Evolutionary conservation across 225 moss, liverwort and hornwort genomes (phyloP).

Genomic region (Anthoceros angustus): DNA sequence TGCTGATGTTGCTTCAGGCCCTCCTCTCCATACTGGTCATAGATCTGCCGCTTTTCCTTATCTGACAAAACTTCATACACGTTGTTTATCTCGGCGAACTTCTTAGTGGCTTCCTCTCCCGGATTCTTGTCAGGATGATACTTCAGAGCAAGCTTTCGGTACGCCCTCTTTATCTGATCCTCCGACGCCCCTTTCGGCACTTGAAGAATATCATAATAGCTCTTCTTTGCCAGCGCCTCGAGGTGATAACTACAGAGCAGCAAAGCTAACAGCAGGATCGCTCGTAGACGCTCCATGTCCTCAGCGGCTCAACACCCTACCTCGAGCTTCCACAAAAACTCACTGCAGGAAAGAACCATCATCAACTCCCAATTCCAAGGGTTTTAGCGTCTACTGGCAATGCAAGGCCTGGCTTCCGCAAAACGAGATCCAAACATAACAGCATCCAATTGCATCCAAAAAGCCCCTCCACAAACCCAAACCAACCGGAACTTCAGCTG

Average conservation of each 20-base stretch:
- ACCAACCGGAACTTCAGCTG: no score
- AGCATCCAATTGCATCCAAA: no score
- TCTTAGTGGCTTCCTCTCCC: constrained; percentile 73
- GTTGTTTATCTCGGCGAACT: constrained; percentile 78
- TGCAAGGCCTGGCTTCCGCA: no score
- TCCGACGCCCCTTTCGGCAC: constrained; percentile 56
- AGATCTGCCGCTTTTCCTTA: constrained; percentile 52
- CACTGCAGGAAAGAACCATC: no score
- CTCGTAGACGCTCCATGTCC: no score
- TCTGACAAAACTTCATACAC: constrained; percentile 65
- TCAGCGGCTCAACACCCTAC: no score
- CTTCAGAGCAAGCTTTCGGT: constrained; percentile 65
- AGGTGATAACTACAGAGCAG: not conserved
- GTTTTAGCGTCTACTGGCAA: no score
- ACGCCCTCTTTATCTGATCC: constrained; percentile 75
- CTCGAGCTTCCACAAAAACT: no score
- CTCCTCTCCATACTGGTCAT: constrained; percentile 74
- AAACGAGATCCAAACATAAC: no score
- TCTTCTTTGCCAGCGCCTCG: constrained; percentile 27
- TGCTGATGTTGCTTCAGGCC: constrained; percentile 54
- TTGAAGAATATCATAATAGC: constrained; percentile 64
- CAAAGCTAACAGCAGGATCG: not conserved
- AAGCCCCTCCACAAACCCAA: no score
- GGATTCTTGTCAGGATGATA: constrained; percentile 87
- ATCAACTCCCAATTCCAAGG: no score